Conservation (phyloP, 352 stramenopile species). For the Pythium vanterpoolii region DNA sequence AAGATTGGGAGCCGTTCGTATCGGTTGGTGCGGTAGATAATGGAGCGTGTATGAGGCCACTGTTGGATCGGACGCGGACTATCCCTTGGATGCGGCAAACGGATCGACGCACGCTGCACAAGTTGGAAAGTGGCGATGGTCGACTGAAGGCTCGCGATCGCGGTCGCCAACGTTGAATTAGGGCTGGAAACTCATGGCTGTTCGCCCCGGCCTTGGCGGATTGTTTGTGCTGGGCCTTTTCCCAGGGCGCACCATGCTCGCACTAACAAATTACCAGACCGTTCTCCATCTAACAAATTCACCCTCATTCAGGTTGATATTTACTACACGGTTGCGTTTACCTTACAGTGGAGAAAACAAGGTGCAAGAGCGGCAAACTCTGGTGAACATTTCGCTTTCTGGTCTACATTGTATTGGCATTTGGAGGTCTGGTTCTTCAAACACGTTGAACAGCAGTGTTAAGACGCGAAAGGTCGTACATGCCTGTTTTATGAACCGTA, state of each 20-base stretch:
- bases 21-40: no score
- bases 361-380: not conserved
- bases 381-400: not conserved
- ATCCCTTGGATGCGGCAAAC: not conserved
- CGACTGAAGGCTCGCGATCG: not conserved
- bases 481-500: not conserved
- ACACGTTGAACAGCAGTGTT: not conserved
- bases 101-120: not conserved
- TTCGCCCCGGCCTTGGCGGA: conserved; percentile 3
- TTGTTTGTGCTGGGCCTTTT: not conserved
- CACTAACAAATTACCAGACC: conserved; percentile 1
- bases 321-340: not conserved
- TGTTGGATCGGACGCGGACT: not conserved
- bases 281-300: conserved; percentile 4
- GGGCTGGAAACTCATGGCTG: conserved; percentile 8
- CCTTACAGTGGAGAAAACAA: not conserved
- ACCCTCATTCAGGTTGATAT: not conserved
- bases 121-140: conserved; percentile 5
- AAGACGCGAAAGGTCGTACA: conserved; percentile 4
- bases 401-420: not conserved
- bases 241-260: not conserved
- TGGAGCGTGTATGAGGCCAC: not conserved
- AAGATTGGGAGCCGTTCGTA: not conserved
- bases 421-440: not conserved
- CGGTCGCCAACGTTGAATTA: not conserved